These are phyloP conservation scores for Spathaspora passalidarum DNA, from an alignment of 805 yeast genomes.

Conservation along the genomic window DNA sequence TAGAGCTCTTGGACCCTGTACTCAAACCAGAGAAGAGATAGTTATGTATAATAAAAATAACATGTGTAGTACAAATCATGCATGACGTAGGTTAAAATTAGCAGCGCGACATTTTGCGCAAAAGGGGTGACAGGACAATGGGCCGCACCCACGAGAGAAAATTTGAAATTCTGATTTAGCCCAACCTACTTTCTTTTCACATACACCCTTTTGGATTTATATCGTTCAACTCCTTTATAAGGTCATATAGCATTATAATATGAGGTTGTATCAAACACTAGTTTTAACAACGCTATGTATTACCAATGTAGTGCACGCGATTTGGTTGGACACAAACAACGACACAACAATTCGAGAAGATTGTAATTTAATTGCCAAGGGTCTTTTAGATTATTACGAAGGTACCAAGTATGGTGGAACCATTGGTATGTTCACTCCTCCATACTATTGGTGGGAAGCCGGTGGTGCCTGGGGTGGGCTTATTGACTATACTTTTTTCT, in stretches of 20 bases:
- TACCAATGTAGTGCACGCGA: slow-evolving; percentile 11
- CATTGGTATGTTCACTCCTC: slow-evolving; percentile 81
- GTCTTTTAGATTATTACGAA: slow-evolving; percentile 79
- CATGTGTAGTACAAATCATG: not conserved
- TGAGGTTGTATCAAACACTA: not conserved
- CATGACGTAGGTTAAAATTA: not conserved
- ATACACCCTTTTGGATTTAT: too few relatives aligned
- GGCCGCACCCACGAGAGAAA: not conserved
- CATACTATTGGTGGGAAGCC: slow-evolving; percentile 99
- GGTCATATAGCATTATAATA: too few relatives aligned
- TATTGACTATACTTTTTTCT: slow-evolving; percentile 71
- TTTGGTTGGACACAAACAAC: slow-evolving; percentile 37
- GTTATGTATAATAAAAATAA: not conserved
- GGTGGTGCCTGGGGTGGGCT: slow-evolving; percentile 93
- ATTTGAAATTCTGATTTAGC: not conserved
- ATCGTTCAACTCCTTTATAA: not conserved
- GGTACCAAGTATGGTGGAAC: slow-evolving; percentile 70
- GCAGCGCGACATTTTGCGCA: not conserved
- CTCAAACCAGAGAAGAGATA: slow-evolving; percentile 9
- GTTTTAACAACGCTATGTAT: not conserved
- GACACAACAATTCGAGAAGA: slow-evolving; percentile 50
- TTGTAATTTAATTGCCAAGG: slow-evolving; percentile 59
- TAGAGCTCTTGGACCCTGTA: slow-evolving; percentile 19
- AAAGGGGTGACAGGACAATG: not conserved
- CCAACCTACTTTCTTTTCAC: too few relatives aligned